phyloP scores from a whole-genome alignment of 352 stramenopile species.

The Phytopythium boreale region DNA sequence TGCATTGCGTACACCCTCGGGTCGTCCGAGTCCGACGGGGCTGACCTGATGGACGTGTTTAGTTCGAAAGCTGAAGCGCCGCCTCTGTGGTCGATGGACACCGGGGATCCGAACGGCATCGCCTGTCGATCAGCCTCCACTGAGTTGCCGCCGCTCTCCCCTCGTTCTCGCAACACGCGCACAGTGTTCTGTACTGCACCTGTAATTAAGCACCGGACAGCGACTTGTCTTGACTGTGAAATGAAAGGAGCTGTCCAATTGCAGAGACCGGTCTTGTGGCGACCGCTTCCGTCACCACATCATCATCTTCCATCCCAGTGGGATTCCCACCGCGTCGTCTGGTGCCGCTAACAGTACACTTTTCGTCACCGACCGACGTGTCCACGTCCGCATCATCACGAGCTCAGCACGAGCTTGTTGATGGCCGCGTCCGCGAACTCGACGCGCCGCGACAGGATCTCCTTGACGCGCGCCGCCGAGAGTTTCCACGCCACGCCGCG shows the following conservation, averaged over 20 bases:
- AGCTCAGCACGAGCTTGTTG: slow-evolving; percentile 52
- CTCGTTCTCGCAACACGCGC: too few species aligned
- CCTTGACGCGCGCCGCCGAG: slow-evolving; percentile 62
- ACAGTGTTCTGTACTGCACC: too few species aligned
- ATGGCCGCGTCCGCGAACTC: slow-evolving; percentile 71
- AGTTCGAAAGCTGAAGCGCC: not conserved
- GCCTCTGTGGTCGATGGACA: slow-evolving; percentile 1
- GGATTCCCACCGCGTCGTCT: not conserved
- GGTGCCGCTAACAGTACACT: not conserved
- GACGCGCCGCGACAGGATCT: slow-evolving; percentile 69
- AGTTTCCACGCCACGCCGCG: slow-evolving; percentile 73
- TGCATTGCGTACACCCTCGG: not conserved
- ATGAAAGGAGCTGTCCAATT: too few species aligned
- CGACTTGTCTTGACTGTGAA: too few species aligned
- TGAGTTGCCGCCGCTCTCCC: too few species aligned
- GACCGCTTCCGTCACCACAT: not conserved
- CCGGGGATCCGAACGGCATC: not conserved
- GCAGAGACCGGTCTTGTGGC: too few species aligned
- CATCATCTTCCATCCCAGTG: not conserved
- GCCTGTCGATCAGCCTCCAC: too few species aligned
- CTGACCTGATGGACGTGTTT: not conserved
- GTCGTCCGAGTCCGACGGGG: too few species aligned
- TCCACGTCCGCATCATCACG: not conserved
- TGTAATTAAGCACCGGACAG: too few species aligned
- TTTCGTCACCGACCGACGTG: not conserved